A percentile compares a stretch with the other conserved stretches of the same genome.
phyloP scores from a whole-genome alignment of 73 alveolate species.

The Uronychia binucleata region DNA sequence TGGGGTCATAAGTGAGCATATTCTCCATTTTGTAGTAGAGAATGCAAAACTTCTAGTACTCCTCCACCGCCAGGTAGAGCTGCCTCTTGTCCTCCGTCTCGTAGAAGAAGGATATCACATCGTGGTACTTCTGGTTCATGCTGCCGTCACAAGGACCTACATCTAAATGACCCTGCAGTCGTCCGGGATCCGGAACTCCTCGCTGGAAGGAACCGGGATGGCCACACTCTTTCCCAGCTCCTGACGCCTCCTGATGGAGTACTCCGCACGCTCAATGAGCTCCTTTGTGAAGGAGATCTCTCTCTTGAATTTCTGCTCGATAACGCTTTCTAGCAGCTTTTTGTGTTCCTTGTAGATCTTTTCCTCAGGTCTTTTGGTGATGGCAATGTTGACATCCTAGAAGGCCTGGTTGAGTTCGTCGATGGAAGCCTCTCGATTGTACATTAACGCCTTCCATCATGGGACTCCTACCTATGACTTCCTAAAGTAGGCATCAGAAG shows the following conservation, averaged over 20 bases:
- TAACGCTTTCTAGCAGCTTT: neutral
- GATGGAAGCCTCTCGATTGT: constrained; percentile 10
- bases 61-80: constrained; percentile 21
- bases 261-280: constrained; percentile 20
- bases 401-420: constrained; percentile 22
- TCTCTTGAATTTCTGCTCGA: neutral
- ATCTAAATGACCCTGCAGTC: constrained; percentile 33
- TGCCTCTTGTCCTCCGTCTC: constrained; percentile 34
- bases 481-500: constrained; percentile 40
- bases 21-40: constrained; percentile 33
- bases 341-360: constrained; percentile 22
- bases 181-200: constrained; percentile 14
- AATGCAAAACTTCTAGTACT: constrained; percentile 31
- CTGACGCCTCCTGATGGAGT: neutral
- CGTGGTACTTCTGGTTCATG: constrained; percentile 32
- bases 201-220: constrained; percentile 5
- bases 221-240: neutral
- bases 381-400: constrained; percentile 19
- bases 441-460: neutral
- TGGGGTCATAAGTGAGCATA: constrained; percentile 19
- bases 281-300: constrained; percentile 2
- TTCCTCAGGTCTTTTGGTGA: constrained; percentile 31
- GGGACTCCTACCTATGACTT: constrained; percentile 1
- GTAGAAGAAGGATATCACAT: constrained; percentile 21
- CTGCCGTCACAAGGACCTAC: neutral